phyloP scores from a whole-genome alignment of 75 land plant species.

The Cunninghamia lanceolata region DNA sequence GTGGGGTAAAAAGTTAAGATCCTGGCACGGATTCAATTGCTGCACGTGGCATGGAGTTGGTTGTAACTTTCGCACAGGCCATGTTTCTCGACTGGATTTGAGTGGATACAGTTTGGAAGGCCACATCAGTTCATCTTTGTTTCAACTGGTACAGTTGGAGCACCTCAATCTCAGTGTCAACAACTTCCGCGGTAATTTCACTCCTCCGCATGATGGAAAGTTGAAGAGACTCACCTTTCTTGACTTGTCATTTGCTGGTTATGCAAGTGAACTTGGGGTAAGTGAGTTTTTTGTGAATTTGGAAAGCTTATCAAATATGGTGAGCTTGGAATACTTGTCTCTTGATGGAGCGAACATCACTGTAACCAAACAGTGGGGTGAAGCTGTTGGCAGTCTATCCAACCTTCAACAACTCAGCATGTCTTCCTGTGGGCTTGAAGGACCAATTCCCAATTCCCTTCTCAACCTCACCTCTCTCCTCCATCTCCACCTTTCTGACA shows the following conservation, averaged over 20 bases:
- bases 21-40: background rate
- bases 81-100: constrained; percentile 7
- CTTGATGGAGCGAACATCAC: too few relatives aligned
- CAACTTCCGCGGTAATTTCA: too few relatives aligned
- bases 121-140: background rate
- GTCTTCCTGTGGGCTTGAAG: background rate
- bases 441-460: background rate
- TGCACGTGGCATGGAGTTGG: background rate
- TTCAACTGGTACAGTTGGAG: background rate
- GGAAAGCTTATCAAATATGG: too few relatives aligned
- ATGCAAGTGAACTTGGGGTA: too few relatives aligned
- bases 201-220: too few relatives aligned
- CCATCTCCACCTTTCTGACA: background rate
- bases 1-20: background rate
- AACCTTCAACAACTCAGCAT: background rate
- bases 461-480: background rate
- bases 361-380: background rate
- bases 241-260: too few relatives aligned
- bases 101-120: background rate
- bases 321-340: background rate
- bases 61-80: background rate
- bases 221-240: too few relatives aligned
- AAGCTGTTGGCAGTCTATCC: background rate
- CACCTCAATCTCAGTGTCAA: too few relatives aligned
- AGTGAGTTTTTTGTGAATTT: too few relatives aligned